phyloP scores from a whole-genome alignment of 805 yeast genomes.

The Starmerella khaoyaiensis region DNA sequence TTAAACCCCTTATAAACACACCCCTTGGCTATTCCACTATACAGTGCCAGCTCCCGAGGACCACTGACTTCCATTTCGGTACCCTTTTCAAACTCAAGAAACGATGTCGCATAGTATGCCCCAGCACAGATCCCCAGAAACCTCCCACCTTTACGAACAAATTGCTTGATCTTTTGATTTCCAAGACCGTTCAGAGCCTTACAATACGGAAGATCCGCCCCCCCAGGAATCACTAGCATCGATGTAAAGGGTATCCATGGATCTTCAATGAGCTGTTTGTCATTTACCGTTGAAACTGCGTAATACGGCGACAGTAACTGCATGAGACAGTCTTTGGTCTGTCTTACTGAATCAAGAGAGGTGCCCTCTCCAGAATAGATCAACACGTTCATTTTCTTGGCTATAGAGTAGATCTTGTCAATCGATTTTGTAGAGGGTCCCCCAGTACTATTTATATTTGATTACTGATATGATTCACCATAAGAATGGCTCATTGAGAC shows the following conservation, averaged over 20 bases:
- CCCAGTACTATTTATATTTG: no score
- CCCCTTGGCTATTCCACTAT: slow-evolving; percentile 75
- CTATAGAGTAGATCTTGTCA: no score
- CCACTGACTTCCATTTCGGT: slow-evolving; percentile 70
- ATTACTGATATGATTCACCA: no score
- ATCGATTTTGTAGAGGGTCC: no score
- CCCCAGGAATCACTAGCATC: slow-evolving; percentile 82
- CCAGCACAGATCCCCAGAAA: slow-evolving; percentile 92
- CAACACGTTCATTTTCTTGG: slow-evolving; percentile 77
- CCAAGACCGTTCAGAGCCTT: slow-evolving; percentile 57
- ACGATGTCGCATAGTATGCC: slow-evolving; percentile 64
- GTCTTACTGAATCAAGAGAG: slow-evolving; percentile 73
- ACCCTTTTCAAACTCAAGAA: slow-evolving; percentile 78
- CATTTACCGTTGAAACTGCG: slow-evolving; percentile 64
- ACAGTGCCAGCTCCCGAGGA: slow-evolving; percentile 64
- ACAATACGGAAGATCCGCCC: slow-evolving; percentile 87
- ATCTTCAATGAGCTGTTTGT: slow-evolving; percentile 51
- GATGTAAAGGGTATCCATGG: slow-evolving; percentile 83
- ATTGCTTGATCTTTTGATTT: slow-evolving; percentile 45
- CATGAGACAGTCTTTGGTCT: slow-evolving; percentile 65
- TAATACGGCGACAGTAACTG: slow-evolving; percentile 70
- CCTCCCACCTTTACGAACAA: slow-evolving; percentile 65
- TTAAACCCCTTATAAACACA: slow-evolving; percentile 67
- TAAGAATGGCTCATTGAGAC: no score
- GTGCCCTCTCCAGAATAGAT: slow-evolving; percentile 73